A percentile compares a stretch with the other conserved stretches of the same genome.
These are phyloP conservation scores for Endoconidiophora polonica DNA, from an alignment of 2,329 filamentous ascomycete genomes.

Conservation along the genomic window DNA sequence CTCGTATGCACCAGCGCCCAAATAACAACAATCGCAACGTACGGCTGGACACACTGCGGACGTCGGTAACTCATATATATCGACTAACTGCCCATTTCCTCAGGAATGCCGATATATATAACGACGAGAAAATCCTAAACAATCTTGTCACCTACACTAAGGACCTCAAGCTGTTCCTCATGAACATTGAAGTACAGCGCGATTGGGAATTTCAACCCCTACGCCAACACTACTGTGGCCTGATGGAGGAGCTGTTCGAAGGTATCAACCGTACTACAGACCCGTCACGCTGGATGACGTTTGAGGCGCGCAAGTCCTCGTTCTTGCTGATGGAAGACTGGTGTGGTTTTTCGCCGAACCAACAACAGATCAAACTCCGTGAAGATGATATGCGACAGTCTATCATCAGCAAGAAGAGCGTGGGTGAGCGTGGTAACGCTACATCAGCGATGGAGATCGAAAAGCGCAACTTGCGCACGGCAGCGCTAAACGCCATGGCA, in stretches of 20 bases:
- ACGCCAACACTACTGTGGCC: slow-evolving; percentile 79
- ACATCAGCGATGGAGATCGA: slow-evolving; percentile 94
- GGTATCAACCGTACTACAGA: slow-evolving; percentile 75
- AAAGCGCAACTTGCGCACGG: slow-evolving; percentile 77
- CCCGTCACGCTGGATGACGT: slow-evolving; percentile 87
- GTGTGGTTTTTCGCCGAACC: slow-evolving; percentile 94
- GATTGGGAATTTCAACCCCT: slow-evolving; percentile 90
- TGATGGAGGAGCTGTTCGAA: slow-evolving; percentile 86
- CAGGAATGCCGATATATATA: slow-evolving; percentile 58
- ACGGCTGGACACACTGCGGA: slow-evolving; percentile 72
- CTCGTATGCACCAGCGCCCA: slow-evolving; percentile 70
- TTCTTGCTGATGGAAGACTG: slow-evolving; percentile 98
- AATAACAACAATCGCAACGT: slow-evolving; percentile 70
- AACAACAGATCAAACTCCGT: slow-evolving; percentile 60
- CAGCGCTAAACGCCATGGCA: slow-evolving; percentile 89
- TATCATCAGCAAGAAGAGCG: slow-evolving; percentile 61
- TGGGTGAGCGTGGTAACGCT: slow-evolving; percentile 58
- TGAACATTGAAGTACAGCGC: slow-evolving; percentile 85
- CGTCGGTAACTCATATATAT: slow-evolving; percentile 92
- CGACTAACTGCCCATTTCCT: slow-evolving; percentile 85
- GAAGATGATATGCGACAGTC: slow-evolving; percentile 81
- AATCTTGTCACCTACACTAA: slow-evolving; percentile 83
- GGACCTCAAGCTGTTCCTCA: slow-evolving; percentile 83
- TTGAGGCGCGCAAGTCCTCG: slow-evolving; percentile 85
- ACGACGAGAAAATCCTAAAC: slow-evolving; percentile 77